Evolutionary conservation across 2,329 filamentous ascomycete species (phyloP).

Genomic region (Fusarium sterilihyphosum): DNA sequence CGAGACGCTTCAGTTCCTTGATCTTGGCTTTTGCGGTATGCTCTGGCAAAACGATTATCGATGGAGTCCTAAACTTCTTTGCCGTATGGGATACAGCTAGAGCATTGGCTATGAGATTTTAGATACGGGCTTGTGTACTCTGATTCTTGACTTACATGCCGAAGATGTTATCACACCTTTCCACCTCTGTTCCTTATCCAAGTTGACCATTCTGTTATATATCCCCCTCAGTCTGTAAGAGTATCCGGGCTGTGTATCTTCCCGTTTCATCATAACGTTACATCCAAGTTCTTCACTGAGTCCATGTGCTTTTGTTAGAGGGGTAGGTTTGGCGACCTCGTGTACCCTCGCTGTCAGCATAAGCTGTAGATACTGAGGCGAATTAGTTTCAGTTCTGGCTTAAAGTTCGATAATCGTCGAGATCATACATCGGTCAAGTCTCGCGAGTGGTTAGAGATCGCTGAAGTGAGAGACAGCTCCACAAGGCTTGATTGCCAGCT

Average conservation of each 20-base stretch:
- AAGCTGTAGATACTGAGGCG: background rate
- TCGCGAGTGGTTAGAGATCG: no score
- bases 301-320: background rate
- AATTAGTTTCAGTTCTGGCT: background rate
- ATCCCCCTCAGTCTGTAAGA: background rate
- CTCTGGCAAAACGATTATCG: background rate
- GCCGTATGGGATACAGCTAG: background rate
- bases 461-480: no score
- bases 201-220: background rate
- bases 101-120: background rate
- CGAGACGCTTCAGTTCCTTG: background rate
- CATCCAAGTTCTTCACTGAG: background rate
- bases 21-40: rapidly evolving
- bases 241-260: background rate
- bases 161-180: background rate
- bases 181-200: background rate
- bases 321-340: rapidly evolving
- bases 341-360: background rate
- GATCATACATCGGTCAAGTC: background rate
- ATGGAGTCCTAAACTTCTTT: background rate
- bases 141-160: background rate
- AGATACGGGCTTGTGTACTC: background rate
- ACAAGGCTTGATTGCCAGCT: background rate
- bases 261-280: background rate
- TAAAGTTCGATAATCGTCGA: rapidly evolving